These are phyloP conservation scores for Royoungia palumana DNA, from an alignment of 768 basidiomycete genomes.

Conservation along the genomic window DNA sequence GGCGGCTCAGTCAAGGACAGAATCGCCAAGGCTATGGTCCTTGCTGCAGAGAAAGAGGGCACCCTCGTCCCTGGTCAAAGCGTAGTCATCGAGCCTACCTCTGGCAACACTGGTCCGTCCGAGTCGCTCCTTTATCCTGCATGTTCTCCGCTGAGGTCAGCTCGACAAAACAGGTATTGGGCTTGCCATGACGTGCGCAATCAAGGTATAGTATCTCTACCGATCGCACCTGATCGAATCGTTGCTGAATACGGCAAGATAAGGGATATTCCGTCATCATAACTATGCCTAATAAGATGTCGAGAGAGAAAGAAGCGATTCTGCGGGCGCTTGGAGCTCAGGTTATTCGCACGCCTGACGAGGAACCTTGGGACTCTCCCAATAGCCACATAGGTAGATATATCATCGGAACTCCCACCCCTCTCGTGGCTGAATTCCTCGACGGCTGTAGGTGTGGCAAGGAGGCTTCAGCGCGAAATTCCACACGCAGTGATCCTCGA, in stretches of 20 bases:
- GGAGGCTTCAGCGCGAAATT: constrained; percentile 70
- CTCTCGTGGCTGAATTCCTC: constrained; percentile 85
- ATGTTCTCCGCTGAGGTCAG: background rate
- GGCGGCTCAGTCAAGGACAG: constrained; percentile 96
- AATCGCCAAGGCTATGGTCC: constrained; percentile 95
- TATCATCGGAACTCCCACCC: constrained; percentile 26
- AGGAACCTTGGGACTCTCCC: constrained; percentile 84
- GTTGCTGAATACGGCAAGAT: constrained; percentile 73
- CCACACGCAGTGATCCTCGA: constrained; percentile 87
- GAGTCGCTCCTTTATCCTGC: background rate
- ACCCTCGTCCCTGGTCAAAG: constrained; percentile 82
- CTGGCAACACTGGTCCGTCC: constrained; percentile 85
- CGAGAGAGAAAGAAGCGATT: constrained; percentile 89
- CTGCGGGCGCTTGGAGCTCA: constrained; percentile 91
- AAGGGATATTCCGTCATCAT: constrained; percentile 92
- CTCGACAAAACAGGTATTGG: constrained; percentile 68
- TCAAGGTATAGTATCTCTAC: constrained; percentile 61
- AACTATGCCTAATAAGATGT: constrained; percentile 95
- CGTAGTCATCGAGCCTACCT: constrained; percentile 93
- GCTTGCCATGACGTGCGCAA: constrained; percentile 86
- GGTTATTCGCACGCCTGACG: constrained; percentile 90
- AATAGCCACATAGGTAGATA: constrained; percentile 89
- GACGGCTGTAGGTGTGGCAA: constrained; percentile 84
- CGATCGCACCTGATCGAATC: constrained; percentile 16
- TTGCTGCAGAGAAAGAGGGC: constrained; percentile 88